Evolutionary conservation across 2,329 filamentous ascomycete genomes (phyloP).

Genomic region (Tolypocladium tundrense): DNA sequence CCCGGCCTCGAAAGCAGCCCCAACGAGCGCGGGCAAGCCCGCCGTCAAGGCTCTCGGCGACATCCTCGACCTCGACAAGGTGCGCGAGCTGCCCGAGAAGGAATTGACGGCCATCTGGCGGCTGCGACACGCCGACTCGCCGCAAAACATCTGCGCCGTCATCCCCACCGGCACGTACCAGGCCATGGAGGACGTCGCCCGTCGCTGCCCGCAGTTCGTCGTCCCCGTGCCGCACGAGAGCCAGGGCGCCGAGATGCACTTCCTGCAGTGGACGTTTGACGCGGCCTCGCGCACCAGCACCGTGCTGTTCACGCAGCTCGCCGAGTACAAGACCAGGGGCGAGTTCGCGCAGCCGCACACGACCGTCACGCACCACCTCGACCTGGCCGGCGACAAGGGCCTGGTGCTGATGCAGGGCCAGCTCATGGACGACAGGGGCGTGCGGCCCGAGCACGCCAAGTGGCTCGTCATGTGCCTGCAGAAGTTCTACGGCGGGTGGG

Average conservation of each 20-base stretch:
- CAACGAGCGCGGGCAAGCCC: conserved; percentile 14
- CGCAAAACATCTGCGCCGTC: conserved; percentile 71
- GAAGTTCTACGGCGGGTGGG: conserved; percentile 74
- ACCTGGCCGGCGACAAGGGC: conserved; percentile 63
- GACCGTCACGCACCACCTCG: conserved; percentile 82
- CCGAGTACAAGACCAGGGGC: conserved; percentile 83
- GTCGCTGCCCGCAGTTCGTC: conserved; percentile 76
- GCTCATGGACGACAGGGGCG: conserved; percentile 65
- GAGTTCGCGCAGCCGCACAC: conserved; percentile 90
- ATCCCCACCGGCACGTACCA: conserved; percentile 67
- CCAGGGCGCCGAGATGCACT: conserved; percentile 82
- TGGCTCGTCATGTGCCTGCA: conserved; percentile 91
- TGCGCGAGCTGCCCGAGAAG: conserved; percentile 58
- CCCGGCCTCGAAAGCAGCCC: conserved; percentile 6
- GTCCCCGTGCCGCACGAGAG: conserved; percentile 66
- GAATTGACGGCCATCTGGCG: conserved; percentile 89
- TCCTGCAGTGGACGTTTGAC: conserved; percentile 93
- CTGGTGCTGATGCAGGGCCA: conserved; percentile 79
- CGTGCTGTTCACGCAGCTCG: conserved; percentile 87
- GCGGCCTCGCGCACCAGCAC: conserved; percentile 51
- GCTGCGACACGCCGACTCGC: conserved; percentile 65
- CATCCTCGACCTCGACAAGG: conserved; percentile 70
- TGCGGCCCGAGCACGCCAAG: conserved; percentile 71
- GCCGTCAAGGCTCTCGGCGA: conserved; percentile 36
- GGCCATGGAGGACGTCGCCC: conserved; percentile 61